These are phyloP conservation scores for Mycena leptocephala DNA, from an alignment of 768 basidiomycete genomes.

Conservation along the genomic window DNA sequence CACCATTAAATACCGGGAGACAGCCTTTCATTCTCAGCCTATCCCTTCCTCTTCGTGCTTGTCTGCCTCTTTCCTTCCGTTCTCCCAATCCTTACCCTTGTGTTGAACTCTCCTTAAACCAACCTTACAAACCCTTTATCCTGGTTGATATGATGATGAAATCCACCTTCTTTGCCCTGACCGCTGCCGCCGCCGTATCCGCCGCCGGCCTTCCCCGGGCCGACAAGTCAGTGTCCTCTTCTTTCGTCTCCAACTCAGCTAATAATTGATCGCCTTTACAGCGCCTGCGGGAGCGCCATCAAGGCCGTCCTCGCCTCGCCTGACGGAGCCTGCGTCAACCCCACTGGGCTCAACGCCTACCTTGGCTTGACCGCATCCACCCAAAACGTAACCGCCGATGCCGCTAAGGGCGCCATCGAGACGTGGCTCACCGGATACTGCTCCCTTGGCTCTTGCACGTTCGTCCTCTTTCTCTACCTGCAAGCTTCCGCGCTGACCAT, in stretches of 20 bases:
- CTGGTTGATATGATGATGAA: background rate
- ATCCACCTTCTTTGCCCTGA: background rate
- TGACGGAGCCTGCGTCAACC: background rate
- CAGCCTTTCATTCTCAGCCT: too few species aligned
- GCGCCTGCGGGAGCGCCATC: background rate
- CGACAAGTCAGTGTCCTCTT: too few species aligned
- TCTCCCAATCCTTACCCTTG: background rate
- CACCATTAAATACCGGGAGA: too few species aligned
- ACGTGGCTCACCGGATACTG: background rate
- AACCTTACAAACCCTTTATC: background rate
- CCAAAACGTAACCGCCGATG: background rate
- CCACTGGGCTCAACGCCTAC: background rate
- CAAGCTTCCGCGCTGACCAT: too few species aligned
- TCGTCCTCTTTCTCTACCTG: background rate
- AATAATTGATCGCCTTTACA: too few species aligned
- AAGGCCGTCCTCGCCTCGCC: background rate
- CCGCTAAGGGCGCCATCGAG: background rate
- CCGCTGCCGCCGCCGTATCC: background rate
- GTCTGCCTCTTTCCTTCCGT: background rate
- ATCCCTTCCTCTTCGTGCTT: too few species aligned
- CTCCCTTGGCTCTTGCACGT: background rate
- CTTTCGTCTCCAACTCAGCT: too few species aligned
- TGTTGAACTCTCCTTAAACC: background rate
- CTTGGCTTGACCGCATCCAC: too few species aligned
- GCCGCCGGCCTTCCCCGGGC: background rate